These are phyloP conservation scores for Medicago lupulina DNA, from an alignment of 306 rosid genomes.

Conservation along the genomic window DNA sequence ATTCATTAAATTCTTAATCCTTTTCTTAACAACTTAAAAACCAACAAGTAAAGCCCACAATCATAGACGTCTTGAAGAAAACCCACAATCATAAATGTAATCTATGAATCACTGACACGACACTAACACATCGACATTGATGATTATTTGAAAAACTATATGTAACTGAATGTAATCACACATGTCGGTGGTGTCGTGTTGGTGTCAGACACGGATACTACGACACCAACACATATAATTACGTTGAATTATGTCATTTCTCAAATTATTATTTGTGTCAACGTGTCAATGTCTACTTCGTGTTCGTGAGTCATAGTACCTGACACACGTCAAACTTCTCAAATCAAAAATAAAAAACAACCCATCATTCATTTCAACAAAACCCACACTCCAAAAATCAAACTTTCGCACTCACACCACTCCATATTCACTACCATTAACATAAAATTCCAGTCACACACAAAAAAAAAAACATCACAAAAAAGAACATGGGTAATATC, in stretches of 20 bases:
- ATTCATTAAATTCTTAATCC: constrained; percentile 1
- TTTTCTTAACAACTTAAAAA: neutral
- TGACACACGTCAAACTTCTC: neutral
- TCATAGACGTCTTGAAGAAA: neutral
- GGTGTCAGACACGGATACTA: too few species aligned
- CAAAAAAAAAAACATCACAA: constrained; percentile 5
- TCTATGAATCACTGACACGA: too few species aligned
- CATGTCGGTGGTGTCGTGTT: too few species aligned
- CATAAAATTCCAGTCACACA: neutral
- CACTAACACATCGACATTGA: too few species aligned
- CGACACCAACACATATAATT: too few species aligned
- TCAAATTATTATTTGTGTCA: too few species aligned
- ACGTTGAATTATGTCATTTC: too few species aligned
- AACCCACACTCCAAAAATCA: neutral
- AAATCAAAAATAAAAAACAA: neutral
- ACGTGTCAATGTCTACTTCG: too few species aligned
- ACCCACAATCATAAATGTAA: too few species aligned
- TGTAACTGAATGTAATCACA: too few species aligned
- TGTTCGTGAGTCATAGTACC: too few species aligned
- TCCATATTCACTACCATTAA: neutral
- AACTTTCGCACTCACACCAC: neutral
- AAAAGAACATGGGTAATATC: neutral
- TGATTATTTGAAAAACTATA: too few species aligned
- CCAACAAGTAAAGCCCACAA: neutral
- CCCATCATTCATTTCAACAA: neutral